A percentile compares a stretch with the other conserved stretches of the same genome.
Evolutionary conservation across 805 yeast genomes (phyloP).

Genomic region (Ogataea zsoltii): DNA sequence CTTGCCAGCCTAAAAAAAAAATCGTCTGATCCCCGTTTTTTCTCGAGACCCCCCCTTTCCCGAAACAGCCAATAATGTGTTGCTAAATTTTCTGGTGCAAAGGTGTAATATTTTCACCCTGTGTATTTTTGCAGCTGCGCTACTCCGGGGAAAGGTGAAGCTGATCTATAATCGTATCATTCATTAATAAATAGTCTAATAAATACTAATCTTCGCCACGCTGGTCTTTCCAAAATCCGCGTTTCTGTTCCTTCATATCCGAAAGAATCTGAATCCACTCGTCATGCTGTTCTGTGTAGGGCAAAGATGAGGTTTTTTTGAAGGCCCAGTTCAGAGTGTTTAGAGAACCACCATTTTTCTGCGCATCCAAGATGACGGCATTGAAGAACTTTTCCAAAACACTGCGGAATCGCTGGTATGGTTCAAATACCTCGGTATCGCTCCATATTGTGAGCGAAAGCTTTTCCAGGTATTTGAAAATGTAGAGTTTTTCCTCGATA

Average conservation of each 20-base stretch:
- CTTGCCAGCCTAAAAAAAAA: background rate
- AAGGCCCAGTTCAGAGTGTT: conserved; percentile 27
- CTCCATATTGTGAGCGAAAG: conserved; percentile 21
- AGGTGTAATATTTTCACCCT: too few relatives aligned
- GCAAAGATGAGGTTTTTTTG: conserved; percentile 15
- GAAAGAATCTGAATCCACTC: conserved; percentile 25
- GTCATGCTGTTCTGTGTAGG: conserved; percentile 12
- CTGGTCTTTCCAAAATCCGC: conserved; percentile 30
- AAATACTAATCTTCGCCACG: background rate
- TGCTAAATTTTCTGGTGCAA: background rate
- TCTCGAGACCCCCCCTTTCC: too few relatives aligned
- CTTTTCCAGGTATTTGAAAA: conserved; percentile 25
- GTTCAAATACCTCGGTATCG: conserved; percentile 14
- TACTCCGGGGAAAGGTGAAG: background rate
- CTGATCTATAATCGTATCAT: background rate
- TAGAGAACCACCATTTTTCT: conserved; percentile 13
- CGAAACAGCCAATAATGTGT: background rate
- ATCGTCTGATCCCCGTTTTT: background rate
- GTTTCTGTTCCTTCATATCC: conserved; percentile 21
- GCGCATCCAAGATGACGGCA: conserved; percentile 23
- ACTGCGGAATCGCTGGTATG: conserved; percentile 16
- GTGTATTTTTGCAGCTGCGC: background rate
- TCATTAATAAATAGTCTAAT: conserved; percentile 2
- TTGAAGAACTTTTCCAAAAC: conserved; percentile 23
- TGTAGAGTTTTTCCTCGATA: conserved; percentile 21